Percentiles rank a stretch among this genome's conserved stretches.
These are phyloP conservation scores for Panaeolus cyanescens DNA, from an alignment of 768 basidiomycete genomes.

Conservation along the genomic window DNA sequence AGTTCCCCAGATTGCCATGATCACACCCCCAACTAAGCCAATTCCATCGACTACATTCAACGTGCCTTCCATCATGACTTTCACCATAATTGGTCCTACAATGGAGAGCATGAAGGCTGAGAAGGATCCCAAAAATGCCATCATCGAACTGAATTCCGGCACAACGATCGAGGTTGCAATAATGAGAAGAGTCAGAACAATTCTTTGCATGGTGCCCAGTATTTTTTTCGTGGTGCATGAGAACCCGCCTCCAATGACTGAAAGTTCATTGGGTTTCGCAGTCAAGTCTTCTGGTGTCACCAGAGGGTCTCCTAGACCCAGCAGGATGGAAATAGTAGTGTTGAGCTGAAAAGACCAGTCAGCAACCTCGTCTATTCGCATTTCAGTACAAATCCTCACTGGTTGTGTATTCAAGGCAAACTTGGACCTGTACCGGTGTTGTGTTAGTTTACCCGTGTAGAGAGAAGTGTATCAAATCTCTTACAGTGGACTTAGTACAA, in stretches of 20 bases:
- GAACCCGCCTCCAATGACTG: slow-evolving; percentile 25
- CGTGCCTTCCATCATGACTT: slow-evolving; percentile 55
- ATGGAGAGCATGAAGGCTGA: slow-evolving; percentile 77
- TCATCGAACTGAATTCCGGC: slow-evolving; percentile 79
- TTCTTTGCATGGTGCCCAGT: slow-evolving; percentile 55
- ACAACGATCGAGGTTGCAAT: slow-evolving; percentile 73
- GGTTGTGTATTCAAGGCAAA: slow-evolving; percentile 85
- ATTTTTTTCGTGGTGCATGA: slow-evolving; percentile 34
- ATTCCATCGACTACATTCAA: slow-evolving; percentile 53
- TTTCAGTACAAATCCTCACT: slow-evolving; percentile 41
- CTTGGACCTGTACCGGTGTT: slow-evolving; percentile 61
- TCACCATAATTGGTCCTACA: slow-evolving; percentile 76
- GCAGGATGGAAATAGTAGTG: slow-evolving; percentile 75
- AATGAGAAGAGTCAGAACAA: slow-evolving; percentile 57
- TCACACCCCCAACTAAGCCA: slow-evolving; percentile 50
- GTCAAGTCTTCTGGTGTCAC: slow-evolving; percentile 40
- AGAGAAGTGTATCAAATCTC: slow-evolving; percentile 23
- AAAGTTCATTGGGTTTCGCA: slow-evolving; percentile 33
- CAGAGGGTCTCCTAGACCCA: slow-evolving; percentile 59
- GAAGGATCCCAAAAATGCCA: slow-evolving; percentile 93
- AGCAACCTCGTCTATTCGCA: too few relatives aligned
- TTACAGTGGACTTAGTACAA: slow-evolving; percentile 77
- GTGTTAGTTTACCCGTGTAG: slow-evolving; percentile 9
- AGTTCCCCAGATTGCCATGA: slow-evolving; percentile 84
- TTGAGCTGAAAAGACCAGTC: slow-evolving; percentile 54